Percentiles rank a stretch among this genome's conserved stretches.
phyloP scores from a whole-genome alignment of 139 green algal genomes.

The Chlorella sp. region DNA sequence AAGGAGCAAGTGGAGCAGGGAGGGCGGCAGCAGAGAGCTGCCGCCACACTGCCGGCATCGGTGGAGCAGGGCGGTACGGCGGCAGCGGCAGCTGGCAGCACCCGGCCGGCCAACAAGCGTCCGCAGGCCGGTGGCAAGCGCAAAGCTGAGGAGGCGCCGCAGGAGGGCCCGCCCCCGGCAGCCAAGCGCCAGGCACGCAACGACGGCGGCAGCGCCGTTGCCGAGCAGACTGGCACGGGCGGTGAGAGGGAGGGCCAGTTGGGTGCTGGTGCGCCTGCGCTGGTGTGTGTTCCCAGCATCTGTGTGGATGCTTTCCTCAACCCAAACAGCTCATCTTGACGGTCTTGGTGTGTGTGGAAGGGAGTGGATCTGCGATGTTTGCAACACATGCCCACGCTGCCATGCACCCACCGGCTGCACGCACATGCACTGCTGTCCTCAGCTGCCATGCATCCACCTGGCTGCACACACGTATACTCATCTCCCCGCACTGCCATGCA shows the following conservation, averaged over 20 bases:
- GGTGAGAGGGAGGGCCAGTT: background rate
- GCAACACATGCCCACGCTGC: too few species aligned
- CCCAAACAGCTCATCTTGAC: background rate
- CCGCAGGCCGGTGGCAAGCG: background rate
- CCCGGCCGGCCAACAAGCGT: background rate
- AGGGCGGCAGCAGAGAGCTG: background rate
- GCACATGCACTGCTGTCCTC: too few species aligned
- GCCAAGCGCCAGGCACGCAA: background rate
- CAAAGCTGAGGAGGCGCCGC: background rate
- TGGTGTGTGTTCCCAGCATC: too few species aligned
- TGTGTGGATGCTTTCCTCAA: background rate
- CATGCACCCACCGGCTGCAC: too few species aligned
- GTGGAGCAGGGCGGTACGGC: background rate
- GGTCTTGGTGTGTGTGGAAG: too few species aligned
- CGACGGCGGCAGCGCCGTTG: too few species aligned
- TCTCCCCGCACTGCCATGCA: too few species aligned
- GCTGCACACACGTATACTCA: too few species aligned
- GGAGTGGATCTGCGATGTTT: too few species aligned
- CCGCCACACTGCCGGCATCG: background rate
- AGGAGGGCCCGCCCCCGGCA: background rate
- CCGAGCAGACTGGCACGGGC: too few species aligned
- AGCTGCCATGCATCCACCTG: too few species aligned
- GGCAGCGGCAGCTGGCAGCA: background rate
- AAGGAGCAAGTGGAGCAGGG: background rate
- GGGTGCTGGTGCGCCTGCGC: background rate